Conservation (phyloP, 768 basidiomycete species). For the Rhizopogon vesiculosus region DNA sequence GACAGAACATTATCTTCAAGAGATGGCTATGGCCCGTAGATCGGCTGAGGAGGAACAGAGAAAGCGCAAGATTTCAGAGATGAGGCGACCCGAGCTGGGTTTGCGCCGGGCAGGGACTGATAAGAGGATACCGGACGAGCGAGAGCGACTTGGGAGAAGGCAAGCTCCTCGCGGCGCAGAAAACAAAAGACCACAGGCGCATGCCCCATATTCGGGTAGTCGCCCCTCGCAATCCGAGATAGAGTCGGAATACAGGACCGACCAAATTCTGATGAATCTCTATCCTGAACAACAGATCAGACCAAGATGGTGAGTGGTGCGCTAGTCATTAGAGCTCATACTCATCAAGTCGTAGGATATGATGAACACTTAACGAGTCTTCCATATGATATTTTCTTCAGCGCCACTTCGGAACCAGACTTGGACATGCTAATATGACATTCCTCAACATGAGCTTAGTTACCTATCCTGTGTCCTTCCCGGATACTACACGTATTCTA, state of each 20-base stretch:
- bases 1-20: conserved; percentile 26
- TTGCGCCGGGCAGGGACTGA: conserved; percentile 9
- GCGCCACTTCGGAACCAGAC: not conserved
- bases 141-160: not conserved
- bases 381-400: not conserved
- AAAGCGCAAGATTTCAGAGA: conserved; percentile 21
- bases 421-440: not conserved
- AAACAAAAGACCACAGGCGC: conserved; percentile 10
- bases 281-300: conserved; percentile 28
- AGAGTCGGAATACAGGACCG: conserved; percentile 26
- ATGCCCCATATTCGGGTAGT: conserved; percentile 6
- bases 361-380: not conserved
- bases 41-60: conserved; percentile 26
- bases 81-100: conserved; percentile 19
- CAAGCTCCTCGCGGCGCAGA: conserved; percentile 15
- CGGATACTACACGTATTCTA: not conserved
- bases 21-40: conserved; percentile 17
- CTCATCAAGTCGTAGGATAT: conserved; percentile 1
- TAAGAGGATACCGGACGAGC: conserved; percentile 9
- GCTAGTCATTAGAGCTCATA: not conserved
- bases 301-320: conserved; percentile 23
- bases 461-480: not conserved
- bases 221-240: conserved; percentile 22
- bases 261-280: conserved; percentile 30
- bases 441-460: not conserved